Evolutionary conservation across 2,329 filamentous ascomycete genomes (phyloP).

Genomic region (Rosellinia necatrix): DNA sequence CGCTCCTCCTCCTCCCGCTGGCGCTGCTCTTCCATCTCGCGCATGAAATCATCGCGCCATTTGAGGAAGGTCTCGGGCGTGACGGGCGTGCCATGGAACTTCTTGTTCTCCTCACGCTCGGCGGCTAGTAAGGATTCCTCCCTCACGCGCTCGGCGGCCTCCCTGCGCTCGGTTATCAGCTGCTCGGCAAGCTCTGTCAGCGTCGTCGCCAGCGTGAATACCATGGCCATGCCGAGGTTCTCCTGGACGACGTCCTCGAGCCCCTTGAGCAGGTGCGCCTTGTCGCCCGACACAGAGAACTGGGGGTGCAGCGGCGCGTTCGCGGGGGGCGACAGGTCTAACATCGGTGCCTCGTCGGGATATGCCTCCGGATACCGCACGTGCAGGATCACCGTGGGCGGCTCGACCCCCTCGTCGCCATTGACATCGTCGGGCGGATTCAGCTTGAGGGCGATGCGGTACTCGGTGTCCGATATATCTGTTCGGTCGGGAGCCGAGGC

Average conservation of each 20-base stretch:
- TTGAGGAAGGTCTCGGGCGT: conserved; percentile 82
- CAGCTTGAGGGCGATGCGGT: conserved; percentile 82
- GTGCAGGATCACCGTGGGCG: conserved; percentile 76
- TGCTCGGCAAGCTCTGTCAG: conserved; percentile 91
- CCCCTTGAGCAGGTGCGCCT: conserved; percentile 70
- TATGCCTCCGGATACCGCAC: conserved; percentile 90
- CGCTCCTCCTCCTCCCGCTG: conserved; percentile 74
- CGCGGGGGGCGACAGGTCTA: conserved; percentile 77
- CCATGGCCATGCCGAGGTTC: conserved; percentile 95
- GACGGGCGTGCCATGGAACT: conserved; percentile 90
- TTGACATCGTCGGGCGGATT: conserved; percentile 72
- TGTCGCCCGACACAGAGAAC: conserved; percentile 82
- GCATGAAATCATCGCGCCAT: conserved; percentile 79
- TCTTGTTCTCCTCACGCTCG: conserved; percentile 92
- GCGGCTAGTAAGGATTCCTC: conserved; percentile 61
- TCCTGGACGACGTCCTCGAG: conserved; percentile 82
- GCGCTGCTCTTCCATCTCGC: conserved; percentile 79
- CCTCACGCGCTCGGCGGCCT: conserved; percentile 61
- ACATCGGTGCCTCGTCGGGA: conserved; percentile 81
- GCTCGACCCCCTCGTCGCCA: conserved; percentile 64
- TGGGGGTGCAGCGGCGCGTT: conserved; percentile 71
- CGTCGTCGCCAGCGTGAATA: conserved; percentile 86
- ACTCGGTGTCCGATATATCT: conserved; percentile 92
- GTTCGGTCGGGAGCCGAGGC: conserved; percentile 25
- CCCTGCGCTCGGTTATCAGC: conserved; percentile 75